Evolutionary conservation across 192 early-diverging fungal genomes (phyloP), one percentile per base, ranked within the genome.

Genomic region (Podila epigama): DNA sequence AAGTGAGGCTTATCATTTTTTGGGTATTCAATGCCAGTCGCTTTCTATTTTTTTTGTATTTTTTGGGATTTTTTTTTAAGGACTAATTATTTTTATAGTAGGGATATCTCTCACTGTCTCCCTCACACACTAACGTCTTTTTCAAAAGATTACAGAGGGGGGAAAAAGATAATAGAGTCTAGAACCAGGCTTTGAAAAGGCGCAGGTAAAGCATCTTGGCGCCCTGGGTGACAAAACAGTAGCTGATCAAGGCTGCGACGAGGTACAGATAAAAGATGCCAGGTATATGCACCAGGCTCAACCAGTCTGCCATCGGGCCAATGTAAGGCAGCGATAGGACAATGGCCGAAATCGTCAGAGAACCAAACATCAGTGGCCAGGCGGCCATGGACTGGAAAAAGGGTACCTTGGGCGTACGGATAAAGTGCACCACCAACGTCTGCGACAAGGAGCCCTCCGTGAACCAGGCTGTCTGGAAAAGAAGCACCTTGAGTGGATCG

Each of bases 381-480:
- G 85, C 44, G 0, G 84, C 73, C 5, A 44, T 58, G 3, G 72
- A 55, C 60, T 85, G 85, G 28, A 85, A 15, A 52, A 87, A 85
- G 3, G 85, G 72, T 20, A 87, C 64, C 42, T 83, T 84, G 11
- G 68, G 70, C 0, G 85, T 82, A 11, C 82, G 82, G 40, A 87
- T 73, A 58, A 85, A 58, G 29, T 86, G 73, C 11, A 87, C 79
- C 32, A 87, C 75, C 36, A 85, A 16, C 20, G 79, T 70, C 58
- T 85, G 85, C 0, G 82, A 79, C 18, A 83, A 37, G 8, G 85
- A 34, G 7, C 82, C 78, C 63, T 83, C 79, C 12, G 63, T 40
- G 62, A 86, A 87, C 85, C 85, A 87, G 7, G 67, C 75, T 5
- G 69, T 68, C 32, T 81, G 70, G 50, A 81, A 81, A 9, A 81